Evolutionary conservation across 1,284 basidiomycete species (phyloP), one percentile per base, ranked within the genome.

Genomic region (Caloboletus inedulis): DNA sequence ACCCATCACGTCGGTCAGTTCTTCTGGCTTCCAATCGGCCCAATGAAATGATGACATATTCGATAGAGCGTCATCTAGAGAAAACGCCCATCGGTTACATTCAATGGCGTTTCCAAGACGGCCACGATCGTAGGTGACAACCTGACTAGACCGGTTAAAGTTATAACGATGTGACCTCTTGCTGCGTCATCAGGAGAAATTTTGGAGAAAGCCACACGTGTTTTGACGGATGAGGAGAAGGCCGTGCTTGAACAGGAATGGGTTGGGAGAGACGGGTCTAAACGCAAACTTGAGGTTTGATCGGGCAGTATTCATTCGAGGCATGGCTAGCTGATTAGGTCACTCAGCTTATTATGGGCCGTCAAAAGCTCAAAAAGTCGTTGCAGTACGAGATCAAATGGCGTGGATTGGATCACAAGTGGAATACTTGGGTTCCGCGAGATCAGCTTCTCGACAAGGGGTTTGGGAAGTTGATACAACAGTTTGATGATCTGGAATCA

Each of bases 41-140:
- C 25, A 21, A 55, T 51, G 55, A 53, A 53, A 23, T 57, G 30
- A 54, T 51, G 39, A 54, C 31, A 48, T 54, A 41, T 51, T 44
- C 54, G 43, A 58, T 51, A 90, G 94, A 97, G 71, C 85, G 84
- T 65, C 94, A 98, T 75, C 71, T 97, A 43, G 93, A 96, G 72
- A 96, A 97, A 76, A 96, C 94, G 9, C 91, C 94, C 19, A 91
- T 96, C 55, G 88, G 89, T 56, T 98, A 98, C 69, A 97, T 98
- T 64, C 93, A 96, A 74, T 99, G 96, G 96, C 90, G 96, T 65
- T 99, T 95, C 84, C 95, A 98, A 73, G 95, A 98, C 71, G 97
- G 96, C 44, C 91, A 97, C 72, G 96, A 99, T 78, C 90, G 95
- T 86, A 79, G 60, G 85, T 77, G 36, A 52, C 45, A 55, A 59